Evolutionary conservation across 352 stramenopile species (phyloP).

Genomic region (Pythium phragmiticola): DNA sequence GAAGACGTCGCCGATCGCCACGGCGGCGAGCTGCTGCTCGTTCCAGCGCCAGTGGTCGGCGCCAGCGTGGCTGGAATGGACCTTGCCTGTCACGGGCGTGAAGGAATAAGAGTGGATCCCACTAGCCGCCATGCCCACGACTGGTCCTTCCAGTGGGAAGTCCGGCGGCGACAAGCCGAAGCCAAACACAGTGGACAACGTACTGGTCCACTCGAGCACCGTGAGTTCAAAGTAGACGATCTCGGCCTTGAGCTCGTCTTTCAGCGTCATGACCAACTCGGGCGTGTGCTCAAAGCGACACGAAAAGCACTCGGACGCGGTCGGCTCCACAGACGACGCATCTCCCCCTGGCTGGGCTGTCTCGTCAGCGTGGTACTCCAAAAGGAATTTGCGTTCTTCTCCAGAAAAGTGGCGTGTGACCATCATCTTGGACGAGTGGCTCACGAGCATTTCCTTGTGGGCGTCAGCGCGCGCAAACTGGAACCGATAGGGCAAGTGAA

Average conservation of each 20-base stretch:
- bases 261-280: constrained; percentile 67
- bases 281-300: constrained; percentile 82
- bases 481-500: constrained; percentile 75
- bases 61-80: constrained; percentile 48
- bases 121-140: constrained; percentile 48
- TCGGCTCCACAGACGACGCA: constrained; percentile 10
- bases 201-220: constrained; percentile 57
- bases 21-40: constrained; percentile 38
- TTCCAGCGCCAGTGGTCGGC: constrained; percentile 77
- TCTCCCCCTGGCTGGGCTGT: constrained; percentile 15
- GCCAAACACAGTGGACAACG: constrained; percentile 27
- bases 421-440: constrained; percentile 77
- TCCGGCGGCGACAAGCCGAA: constrained; percentile 67
- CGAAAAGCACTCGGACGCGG: constrained; percentile 35
- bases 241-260: constrained; percentile 66
- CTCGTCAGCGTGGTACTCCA: constrained; percentile 64
- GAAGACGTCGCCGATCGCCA: constrained; percentile 65
- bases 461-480: constrained; percentile 55
- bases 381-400: constrained; percentile 74
- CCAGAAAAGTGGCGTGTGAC: constrained; percentile 70
- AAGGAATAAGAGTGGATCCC: constrained; percentile 63
- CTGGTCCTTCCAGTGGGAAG: constrained; percentile 66
- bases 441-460: constrained; percentile 76
- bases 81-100: constrained; percentile 61
- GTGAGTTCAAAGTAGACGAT: constrained; percentile 84